Evolutionary conservation across 129 eudicot species (phyloP), one percentile per base, ranked within the genome.

Genomic region (Flaveria ramosissima): DNA sequence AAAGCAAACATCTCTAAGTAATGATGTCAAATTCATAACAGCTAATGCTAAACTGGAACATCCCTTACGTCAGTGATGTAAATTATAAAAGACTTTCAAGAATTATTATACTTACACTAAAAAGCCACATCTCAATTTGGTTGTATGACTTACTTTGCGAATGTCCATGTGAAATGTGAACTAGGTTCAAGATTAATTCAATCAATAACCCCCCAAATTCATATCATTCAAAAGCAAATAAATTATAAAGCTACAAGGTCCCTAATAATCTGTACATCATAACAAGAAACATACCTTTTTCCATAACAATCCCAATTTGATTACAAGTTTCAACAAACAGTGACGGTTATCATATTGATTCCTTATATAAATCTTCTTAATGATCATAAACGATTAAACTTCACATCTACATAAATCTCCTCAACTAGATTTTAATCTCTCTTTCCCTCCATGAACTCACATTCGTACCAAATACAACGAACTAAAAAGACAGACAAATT

Each of bases 161-260:
- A 12, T 70, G 69, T n/a, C 41, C 53, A 39, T 39, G 14, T 27
- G 16, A 6, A 75, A 63, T 23, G 9, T 64, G 50, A 71, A 30
- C 52, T 60, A 67, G 30, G 24, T 74, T 67, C 16, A 41, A 51
- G 71, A 68, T 74, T 23, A 46, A 62, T 74, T 67, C 56, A 76
- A 57, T 70, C 41, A 64, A 36, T 45, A 41, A 23, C 21, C 42
- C 41, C 39, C 63, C 70, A 65, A n/a, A 43, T 32, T 73, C 42
- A 48, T 65, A 63, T 36, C 4, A 36, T 36, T 36, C 41, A 36
- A 36, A 36, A 6, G 41, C 41, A 36, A 36, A 4, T 36, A 36
- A n/a, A n/a, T n/a, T n/a, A n/a, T n/a, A n/a, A 36, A 36, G 26
- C 14, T 43, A 2, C 24, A 24, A 59, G 56, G 23, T 47, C 7